Percentiles rank a stretch among this genome's conserved stretches.
These are phyloP conservation scores for Stachybotrys chlorohalonatus DNA, from an alignment of 2,329 filamentous ascomycete species.

Conservation along the genomic window DNA sequence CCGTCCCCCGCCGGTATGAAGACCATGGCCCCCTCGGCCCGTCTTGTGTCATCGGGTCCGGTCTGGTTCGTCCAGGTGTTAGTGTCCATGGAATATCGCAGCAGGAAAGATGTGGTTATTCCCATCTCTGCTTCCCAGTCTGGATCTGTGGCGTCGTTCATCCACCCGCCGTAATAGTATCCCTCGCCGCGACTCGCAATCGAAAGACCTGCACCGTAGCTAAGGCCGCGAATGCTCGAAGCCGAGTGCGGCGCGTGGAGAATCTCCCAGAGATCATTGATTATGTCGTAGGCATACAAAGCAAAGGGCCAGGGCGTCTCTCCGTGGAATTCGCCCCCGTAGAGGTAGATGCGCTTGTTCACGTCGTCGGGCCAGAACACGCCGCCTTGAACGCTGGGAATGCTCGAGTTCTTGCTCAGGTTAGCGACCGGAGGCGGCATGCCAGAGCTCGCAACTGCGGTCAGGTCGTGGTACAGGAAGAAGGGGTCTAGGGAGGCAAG, in stretches of 20 bases:
- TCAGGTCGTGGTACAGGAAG: conserved; percentile 49
- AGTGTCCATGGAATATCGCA: conserved; percentile 46
- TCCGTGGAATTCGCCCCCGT: conserved; percentile 49
- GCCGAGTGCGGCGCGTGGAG: conserved; percentile 25
- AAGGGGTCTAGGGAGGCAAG: conserved; percentile 6
- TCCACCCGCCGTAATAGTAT: conserved; percentile 56
- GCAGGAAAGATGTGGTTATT: conserved; percentile 39
- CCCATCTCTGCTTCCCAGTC: conserved; percentile 37
- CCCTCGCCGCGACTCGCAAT: conserved; percentile 45
- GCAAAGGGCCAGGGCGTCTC: conserved; percentile 33
- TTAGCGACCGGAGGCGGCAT: conserved; percentile 47
- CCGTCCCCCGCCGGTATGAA: conserved; percentile 51
- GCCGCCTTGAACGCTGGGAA: conserved; percentile 38
- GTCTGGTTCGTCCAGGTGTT: conserved; percentile 43
- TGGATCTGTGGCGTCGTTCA: conserved; percentile 42
- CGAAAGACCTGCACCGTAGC: conserved; percentile 48
- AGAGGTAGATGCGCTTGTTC: conserved; percentile 56
- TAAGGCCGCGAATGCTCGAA: conserved; percentile 32
- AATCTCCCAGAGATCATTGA: conserved; percentile 46
- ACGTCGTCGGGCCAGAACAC: conserved; percentile 50
- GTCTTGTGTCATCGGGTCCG: conserved; percentile 40
- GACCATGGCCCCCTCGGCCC: conserved; percentile 52
- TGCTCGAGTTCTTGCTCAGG: conserved; percentile 46
- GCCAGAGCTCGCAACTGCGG: conserved; percentile 28
- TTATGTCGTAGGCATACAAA: conserved; percentile 49